Evolutionary conservation across 202 grass and related monocot genomes (phyloP), one percentile per base, ranked within the genome.

Genomic region (Panicum hallii): DNA sequence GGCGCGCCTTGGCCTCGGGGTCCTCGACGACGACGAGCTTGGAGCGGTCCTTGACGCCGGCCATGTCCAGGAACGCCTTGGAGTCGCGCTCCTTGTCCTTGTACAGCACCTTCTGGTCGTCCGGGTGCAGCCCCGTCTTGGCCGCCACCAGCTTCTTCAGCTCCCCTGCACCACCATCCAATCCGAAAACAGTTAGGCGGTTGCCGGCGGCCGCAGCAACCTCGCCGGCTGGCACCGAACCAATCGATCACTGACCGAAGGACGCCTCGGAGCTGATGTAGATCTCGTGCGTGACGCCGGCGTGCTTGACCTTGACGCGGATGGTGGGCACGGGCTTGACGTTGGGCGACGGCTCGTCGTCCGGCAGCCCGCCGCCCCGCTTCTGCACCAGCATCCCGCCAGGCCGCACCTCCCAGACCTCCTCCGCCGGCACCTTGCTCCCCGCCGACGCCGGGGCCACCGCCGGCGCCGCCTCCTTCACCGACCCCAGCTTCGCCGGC

Each of bases 381-480:
- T 91, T 97, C 89, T 97, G 94, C 69, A 97, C 94, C 41, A 97
- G 89, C 94, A 97, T 91, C 23, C 94, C 94, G 22, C 94, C 77
- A 2, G 94, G 94, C 34, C 94, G 84, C 19, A 97, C 94, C 87
- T 97, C 94, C 94, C 91, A 93, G 77, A 91, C 86, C 73, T 97
- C 91, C 78, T 91, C 87, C 84, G 57, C 68, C 23, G 87, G 43
- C 42, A 88, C 83, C 87, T 90, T 85, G 65, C 30, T 9, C 22
- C 82, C 9, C 43, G 86, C 28, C 26, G 7, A 17, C 63, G 10
- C 4, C 0, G 5, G 50, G 12, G 10, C 4, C 0, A 5, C 50
- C 12, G 55, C 3, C 17, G 64, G 75, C 50, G 84, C 48, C 2
- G 75, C 19, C 9, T 26, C 75, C 85, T 70, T 90, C 85, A 42